phyloP scores from a whole-genome alignment of 192 early-diverging fungal genomes.

The Phlyctochytrium bullatum region DNA sequence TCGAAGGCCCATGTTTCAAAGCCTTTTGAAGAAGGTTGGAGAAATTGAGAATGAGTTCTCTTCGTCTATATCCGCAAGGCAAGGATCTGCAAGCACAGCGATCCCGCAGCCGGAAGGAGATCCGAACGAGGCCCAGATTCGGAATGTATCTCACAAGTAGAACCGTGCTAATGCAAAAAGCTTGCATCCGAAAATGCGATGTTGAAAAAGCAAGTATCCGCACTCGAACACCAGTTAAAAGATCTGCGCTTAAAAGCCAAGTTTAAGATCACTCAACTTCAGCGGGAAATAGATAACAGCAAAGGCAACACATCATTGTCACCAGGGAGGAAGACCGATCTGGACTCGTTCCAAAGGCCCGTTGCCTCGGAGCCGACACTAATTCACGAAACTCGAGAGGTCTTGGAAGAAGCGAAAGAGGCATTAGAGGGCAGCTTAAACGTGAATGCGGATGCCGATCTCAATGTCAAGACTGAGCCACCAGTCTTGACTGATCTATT shows the following conservation, averaged over 20 bases:
- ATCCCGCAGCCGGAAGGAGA: not conserved
- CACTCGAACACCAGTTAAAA: conserved; percentile 20
- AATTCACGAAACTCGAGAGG: too few species aligned
- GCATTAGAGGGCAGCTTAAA: too few species aligned
- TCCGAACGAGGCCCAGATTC: not conserved
- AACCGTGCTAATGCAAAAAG: not conserved
- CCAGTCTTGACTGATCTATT: too few species aligned
- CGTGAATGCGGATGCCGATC: too few species aligned
- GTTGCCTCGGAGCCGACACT: too few species aligned
- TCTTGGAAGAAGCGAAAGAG: too few species aligned
- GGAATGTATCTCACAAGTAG: not conserved
- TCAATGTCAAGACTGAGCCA: too few species aligned
- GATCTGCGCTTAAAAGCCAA: conserved; percentile 29
- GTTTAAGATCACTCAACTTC: conserved; percentile 30
- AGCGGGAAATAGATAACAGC: conserved; percentile 18
- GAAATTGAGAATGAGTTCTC: not conserved
- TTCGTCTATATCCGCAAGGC: not conserved
- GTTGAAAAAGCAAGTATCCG: not conserved
- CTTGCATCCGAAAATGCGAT: not conserved
- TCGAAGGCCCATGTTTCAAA: not conserved
- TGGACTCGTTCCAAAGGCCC: too few species aligned
- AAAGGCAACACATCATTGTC: too few species aligned
- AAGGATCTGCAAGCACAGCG: not conserved
- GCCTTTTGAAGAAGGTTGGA: not conserved
- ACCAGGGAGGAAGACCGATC: too few species aligned